A percentile compares a stretch with the other conserved stretches of the same genome.
These are phyloP conservation scores for Psophocarpus tetragonolobus DNA, from an alignment of 306 rosid species.

Conservation along the genomic window DNA sequence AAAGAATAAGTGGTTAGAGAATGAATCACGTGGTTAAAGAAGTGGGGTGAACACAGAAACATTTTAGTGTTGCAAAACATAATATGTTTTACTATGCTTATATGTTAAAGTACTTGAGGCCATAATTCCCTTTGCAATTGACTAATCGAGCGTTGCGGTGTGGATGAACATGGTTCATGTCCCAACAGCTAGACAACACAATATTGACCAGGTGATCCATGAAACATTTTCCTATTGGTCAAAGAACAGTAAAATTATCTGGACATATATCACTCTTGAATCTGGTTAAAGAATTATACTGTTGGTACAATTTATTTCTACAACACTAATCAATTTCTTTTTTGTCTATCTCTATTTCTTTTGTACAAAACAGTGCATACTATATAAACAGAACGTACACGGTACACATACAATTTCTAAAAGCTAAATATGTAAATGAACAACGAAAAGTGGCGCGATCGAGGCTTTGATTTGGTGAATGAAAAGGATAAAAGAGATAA, in stretches of 20 bases:
- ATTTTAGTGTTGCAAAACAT: not conserved
- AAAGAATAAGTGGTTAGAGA: not conserved
- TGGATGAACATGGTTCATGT: not conserved
- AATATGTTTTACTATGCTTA: not conserved
- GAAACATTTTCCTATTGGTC: not conserved
- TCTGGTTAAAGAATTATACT: not conserved
- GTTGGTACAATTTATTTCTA: not conserved
- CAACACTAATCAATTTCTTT: not conserved
- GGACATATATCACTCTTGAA: not conserved
- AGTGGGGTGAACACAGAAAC: not conserved
- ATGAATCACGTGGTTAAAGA: conserved; percentile 8
- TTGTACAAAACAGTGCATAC: not conserved
- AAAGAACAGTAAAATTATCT: not conserved
- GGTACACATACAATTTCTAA: not conserved
- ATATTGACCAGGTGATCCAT: not conserved
- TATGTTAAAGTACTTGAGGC: not conserved
- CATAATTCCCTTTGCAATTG: not conserved
- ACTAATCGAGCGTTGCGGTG: not conserved
- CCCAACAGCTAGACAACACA: not conserved
- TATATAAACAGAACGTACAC: not conserved
- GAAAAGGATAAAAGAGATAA: not conserved
- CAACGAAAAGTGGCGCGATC: not conserved
- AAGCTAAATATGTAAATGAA: not conserved
- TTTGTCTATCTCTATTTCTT: not conserved
- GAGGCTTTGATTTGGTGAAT: not conserved